Conservation (phyloP, 495 filamentous ascomycete genomes). For the Rusavskia elegans region DNA sequence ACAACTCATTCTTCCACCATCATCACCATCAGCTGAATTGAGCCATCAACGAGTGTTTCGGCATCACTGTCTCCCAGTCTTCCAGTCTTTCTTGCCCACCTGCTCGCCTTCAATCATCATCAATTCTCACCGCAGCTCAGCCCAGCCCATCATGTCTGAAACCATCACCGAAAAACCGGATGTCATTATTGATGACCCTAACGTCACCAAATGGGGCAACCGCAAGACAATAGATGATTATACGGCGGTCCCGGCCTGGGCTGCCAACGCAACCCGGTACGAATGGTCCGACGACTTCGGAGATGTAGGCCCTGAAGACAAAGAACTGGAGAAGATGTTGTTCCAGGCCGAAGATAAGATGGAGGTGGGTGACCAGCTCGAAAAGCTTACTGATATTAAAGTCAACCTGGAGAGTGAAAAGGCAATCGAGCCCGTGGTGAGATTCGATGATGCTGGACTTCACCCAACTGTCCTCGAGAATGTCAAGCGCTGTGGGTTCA, state of each 20-base stretch:
- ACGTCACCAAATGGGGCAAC: not conserved
- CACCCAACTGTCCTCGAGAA: constrained; percentile 76
- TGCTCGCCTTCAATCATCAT: no score
- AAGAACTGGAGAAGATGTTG: constrained; percentile 53
- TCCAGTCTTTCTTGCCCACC: no score
- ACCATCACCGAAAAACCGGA: no score
- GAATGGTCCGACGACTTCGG: constrained; percentile 77
- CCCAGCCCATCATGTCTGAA: no score
- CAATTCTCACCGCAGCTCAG: no score
- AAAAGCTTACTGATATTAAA: constrained; percentile 37
- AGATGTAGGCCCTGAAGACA: constrained; percentile 58
- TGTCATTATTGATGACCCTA: no score
- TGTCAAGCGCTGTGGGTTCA: constrained; percentile 48
- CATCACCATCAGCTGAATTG: no score
- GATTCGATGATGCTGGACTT: constrained; percentile 62
- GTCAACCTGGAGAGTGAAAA: constrained; percentile 42
- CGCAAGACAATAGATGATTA: not conserved
- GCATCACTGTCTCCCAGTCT: no score
- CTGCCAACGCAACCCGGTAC: constrained; percentile 47
- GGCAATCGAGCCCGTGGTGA: constrained; percentile 34
- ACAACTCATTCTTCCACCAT: no score
- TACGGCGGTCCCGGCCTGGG: constrained; percentile 27
- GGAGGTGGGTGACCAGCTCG: not conserved
- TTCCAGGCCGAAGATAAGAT: constrained; percentile 37
- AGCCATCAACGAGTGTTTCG: no score